Percentiles rank a stretch among this genome's conserved stretches.
Evolutionary conservation across 1,284 basidiomycete species (phyloP).

Genomic region (Cystobasidiaceae sp.): DNA sequence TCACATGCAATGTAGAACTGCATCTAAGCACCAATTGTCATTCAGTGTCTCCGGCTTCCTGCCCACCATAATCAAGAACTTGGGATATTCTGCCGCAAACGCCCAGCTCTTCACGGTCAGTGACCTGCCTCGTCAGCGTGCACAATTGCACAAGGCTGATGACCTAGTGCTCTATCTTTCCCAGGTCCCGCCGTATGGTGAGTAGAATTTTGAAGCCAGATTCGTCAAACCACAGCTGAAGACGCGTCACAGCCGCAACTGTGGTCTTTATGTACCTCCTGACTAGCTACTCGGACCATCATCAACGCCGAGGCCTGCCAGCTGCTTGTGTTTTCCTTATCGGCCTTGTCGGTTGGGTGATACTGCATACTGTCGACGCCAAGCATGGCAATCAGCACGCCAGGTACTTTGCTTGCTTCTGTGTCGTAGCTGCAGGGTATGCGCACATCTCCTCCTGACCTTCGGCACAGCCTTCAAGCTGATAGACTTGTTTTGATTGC

Average conservation of each 20-base stretch:
- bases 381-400: constrained; percentile 42
- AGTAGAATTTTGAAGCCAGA: neutral
- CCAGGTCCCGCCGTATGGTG: neutral
- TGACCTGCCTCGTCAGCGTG: too few relatives aligned
- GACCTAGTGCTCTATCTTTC: constrained; percentile 7
- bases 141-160: constrained; percentile 42
- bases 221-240: neutral
- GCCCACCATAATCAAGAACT: constrained; percentile 61
- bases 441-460: constrained; percentile 45
- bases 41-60: constrained; percentile 44
- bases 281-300: constrained; percentile 63
- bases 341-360: constrained; percentile 49
- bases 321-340: constrained; percentile 47
- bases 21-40: neutral
- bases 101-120: constrained; percentile 66
- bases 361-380: constrained; percentile 45
- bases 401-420: constrained; percentile 49
- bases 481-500: neutral
- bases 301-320: constrained; percentile 61
- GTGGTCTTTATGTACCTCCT: constrained; percentile 55
- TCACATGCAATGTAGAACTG: constrained; percentile 45
- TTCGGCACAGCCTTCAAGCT: neutral
- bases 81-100: constrained; percentile 52
- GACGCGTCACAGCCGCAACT: neutral
- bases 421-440: constrained; percentile 48